Conservation (phyloP, 495 filamentous ascomycete genomes). For the Tricharina praecox region DNA sequence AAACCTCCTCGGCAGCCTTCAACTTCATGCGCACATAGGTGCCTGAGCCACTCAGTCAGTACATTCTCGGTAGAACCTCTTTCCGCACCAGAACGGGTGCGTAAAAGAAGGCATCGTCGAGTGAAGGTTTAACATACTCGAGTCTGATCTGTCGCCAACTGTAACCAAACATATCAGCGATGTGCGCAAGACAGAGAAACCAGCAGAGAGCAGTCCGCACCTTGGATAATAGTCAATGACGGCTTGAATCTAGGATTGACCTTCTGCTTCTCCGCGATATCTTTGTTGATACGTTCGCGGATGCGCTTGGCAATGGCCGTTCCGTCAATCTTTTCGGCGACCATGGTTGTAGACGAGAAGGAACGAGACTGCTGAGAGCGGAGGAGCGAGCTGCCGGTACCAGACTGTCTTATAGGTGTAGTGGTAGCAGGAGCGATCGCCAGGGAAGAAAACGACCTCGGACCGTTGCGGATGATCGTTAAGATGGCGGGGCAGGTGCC, state of each 20-base stretch:
- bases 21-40: slow-evolving; percentile 99
- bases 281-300: slow-evolving; percentile 53
- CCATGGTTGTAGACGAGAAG: slow-evolving; percentile 47
- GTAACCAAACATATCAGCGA: slow-evolving; percentile 12
- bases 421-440: background rate
- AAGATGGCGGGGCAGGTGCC: slow-evolving; percentile 23
- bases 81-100: too few relatives aligned
- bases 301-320: slow-evolving; percentile 84
- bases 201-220: slow-evolving; percentile 32
- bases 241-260: slow-evolving; percentile 74
- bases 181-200: slow-evolving; percentile 1
- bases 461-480: slow-evolving; percentile 18
- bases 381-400: background rate
- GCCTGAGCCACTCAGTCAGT: slow-evolving; percentile 39
- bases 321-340: slow-evolving; percentile 84
- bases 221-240: slow-evolving; percentile 80
- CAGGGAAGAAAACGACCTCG: slow-evolving; percentile 5
- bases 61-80: too few relatives aligned
- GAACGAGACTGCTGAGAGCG: background rate
- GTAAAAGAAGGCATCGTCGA: too few relatives aligned
- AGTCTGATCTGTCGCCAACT: slow-evolving; percentile 85
- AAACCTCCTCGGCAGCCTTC: slow-evolving; percentile 84
- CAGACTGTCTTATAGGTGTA: slow-evolving; percentile 3
- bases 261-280: slow-evolving; percentile 68
- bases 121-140: slow-evolving; percentile 58